Conservation (phyloP, 768 basidiomycete species). For the Amanita pseudoporphyria region DNA sequence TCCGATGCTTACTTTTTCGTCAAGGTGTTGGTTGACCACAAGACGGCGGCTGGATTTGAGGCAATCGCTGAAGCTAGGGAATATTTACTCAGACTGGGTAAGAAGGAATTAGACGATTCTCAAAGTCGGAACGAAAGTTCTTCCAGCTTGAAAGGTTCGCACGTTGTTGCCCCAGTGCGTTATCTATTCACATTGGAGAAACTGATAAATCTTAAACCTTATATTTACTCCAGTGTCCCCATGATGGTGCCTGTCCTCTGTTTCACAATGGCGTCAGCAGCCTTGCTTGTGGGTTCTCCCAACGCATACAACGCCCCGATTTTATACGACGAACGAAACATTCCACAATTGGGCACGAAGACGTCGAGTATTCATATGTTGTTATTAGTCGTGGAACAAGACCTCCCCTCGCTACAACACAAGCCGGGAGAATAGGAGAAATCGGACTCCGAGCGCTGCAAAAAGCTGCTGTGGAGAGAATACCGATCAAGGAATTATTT, state of each 20-base stretch:
- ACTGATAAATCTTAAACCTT: background rate
- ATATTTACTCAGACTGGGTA: slow-evolving; percentile 55
- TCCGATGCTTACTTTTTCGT: background rate
- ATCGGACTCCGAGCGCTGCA: slow-evolving; percentile 38
- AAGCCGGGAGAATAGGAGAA: slow-evolving; percentile 42
- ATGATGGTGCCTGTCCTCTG: slow-evolving; percentile 80
- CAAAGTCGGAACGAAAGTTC: slow-evolving; percentile 18
- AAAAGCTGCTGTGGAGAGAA: slow-evolving; percentile 20
- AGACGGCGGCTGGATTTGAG: slow-evolving; percentile 65
- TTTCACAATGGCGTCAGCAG: slow-evolving; percentile 40
- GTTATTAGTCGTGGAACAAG: slow-evolving; percentile 74
- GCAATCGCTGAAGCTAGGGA: slow-evolving; percentile 71
- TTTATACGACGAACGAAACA: slow-evolving; percentile 89
- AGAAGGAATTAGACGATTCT: slow-evolving; percentile 44
- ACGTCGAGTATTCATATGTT: slow-evolving; percentile 84
- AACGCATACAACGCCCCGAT: slow-evolving; percentile 76
- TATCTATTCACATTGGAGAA: slow-evolving; percentile 5
- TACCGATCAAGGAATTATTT: slow-evolving; percentile 29
- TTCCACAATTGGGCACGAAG: slow-evolving; percentile 75
- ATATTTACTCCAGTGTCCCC: slow-evolving; percentile 60
- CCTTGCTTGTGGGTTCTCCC: slow-evolving; percentile 74
- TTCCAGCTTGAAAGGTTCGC: slow-evolving; percentile 42
- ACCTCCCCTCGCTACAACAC: slow-evolving; percentile 31
- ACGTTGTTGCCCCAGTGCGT: slow-evolving; percentile 84
- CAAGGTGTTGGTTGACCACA: slow-evolving; percentile 83